Evolutionary conservation across 139 green algal species (phyloP).

Genomic region (Chlamydomonas sp.): DNA sequence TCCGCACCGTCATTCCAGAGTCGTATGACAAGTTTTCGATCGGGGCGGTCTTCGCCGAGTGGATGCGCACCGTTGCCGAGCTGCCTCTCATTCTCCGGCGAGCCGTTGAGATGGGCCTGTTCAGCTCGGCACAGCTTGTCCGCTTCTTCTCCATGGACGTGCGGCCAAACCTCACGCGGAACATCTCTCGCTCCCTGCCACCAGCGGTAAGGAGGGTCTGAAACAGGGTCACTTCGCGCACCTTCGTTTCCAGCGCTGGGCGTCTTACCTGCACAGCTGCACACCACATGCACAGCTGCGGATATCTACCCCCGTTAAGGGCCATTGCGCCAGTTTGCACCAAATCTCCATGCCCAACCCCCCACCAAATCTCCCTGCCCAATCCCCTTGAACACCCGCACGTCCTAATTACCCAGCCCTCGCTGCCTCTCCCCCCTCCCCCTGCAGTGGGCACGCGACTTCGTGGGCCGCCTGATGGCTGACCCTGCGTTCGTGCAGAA

Average conservation of each 20-base stretch:
- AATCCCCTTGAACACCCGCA: too few relatives aligned
- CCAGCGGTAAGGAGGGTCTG: constrained; percentile 55
- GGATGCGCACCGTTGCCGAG: constrained; percentile 87
- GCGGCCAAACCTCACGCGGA: constrained; percentile 85
- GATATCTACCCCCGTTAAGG: background rate
- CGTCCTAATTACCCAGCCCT: too few relatives aligned
- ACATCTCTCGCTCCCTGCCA: constrained; percentile 85
- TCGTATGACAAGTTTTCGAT: constrained; percentile 94
- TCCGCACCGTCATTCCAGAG: constrained; percentile 86
- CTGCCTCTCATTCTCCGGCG: constrained; percentile 91
- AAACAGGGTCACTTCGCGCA: too few relatives aligned
- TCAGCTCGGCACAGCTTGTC: constrained; percentile 91
- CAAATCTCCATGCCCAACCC: too few relatives aligned
- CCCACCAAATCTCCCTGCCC: too few relatives aligned
- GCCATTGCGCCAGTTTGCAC: too few relatives aligned
- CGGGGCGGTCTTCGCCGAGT: constrained; percentile 81
- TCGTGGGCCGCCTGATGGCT: constrained; percentile 96
- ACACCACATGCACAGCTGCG: background rate
- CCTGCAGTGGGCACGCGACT: constrained; percentile 77
- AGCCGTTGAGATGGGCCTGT: constrained; percentile 93
- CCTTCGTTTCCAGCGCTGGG: too few relatives aligned
- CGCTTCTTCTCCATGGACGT: constrained; percentile 95
- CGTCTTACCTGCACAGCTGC: background rate
- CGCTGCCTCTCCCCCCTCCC: background rate
- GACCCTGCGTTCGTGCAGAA: constrained; percentile 97